Evolutionary conservation across 768 basidiomycete genomes (phyloP).

Genomic region (Leccinum boreale): DNA sequence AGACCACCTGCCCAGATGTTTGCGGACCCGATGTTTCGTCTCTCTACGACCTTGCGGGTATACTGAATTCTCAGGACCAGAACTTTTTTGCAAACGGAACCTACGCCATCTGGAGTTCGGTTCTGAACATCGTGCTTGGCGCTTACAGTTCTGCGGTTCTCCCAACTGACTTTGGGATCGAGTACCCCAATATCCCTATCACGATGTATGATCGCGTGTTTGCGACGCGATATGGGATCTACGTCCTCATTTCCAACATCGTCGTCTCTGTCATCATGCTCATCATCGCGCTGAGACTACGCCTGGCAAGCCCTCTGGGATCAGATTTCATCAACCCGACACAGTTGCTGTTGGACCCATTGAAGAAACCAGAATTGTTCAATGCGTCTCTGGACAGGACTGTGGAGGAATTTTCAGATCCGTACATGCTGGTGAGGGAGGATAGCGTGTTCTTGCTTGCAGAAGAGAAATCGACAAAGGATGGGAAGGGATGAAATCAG

Average conservation of each 20-base stretch:
- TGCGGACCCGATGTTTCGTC: background rate
- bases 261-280: conserved; percentile 8
- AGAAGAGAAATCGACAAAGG: background rate
- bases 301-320: conserved; percentile 2
- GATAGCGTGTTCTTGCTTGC: background rate
- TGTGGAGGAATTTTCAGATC: conserved; percentile 1
- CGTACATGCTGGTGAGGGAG: conserved; percentile 4
- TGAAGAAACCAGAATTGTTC: conserved; percentile 13
- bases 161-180: background rate
- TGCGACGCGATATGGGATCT: background rate
- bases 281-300: conserved; percentile 3
- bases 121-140: conserved; percentile 5
- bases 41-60: conserved; percentile 5
- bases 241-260: conserved; percentile 10
- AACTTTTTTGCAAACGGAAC: background rate
- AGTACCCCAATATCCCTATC: background rate
- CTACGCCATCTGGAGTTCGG: conserved; percentile 4
- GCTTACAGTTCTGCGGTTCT: conserved; percentile 7
- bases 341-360: conserved; percentile 9
- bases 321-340: conserved; percentile 9
- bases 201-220: background rate
- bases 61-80: background rate
- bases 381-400: conserved; percentile 4
- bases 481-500: no score
- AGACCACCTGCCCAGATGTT: background rate